Conservation (phyloP, 208 protist genomes). For the Trypanosoma vivax region DNA sequence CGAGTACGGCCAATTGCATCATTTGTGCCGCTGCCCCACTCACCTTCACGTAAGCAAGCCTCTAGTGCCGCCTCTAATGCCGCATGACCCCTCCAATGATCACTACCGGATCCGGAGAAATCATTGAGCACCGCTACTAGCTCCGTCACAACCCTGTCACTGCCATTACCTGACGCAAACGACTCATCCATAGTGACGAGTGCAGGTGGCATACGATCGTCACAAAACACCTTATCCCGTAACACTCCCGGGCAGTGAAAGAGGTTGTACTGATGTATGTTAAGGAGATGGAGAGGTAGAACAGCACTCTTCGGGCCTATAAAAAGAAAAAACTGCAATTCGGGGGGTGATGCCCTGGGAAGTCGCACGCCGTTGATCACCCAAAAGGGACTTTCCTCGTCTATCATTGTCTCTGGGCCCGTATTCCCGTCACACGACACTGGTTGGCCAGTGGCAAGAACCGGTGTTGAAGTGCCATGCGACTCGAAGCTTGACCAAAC, state of each 20-base stretch:
- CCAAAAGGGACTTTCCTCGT: constrained; percentile 23
- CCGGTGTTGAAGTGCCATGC: background rate
- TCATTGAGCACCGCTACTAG: constrained; percentile 15
- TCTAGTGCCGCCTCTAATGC: constrained; percentile 2
- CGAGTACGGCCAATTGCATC: too few relatives aligned
- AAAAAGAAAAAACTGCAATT: constrained; percentile 64
- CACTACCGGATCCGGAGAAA: constrained; percentile 1
- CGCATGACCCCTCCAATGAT: background rate
- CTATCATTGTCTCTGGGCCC: too few relatives aligned
- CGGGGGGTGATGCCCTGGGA: constrained; percentile 11
- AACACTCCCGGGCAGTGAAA: constrained; percentile 50
- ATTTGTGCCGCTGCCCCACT: too few relatives aligned
- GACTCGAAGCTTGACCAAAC: constrained; percentile 26
- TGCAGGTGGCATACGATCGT: background rate
- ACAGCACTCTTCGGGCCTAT: constrained; percentile 35
- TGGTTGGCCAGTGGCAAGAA: too few relatives aligned
- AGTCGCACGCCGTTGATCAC: constrained; percentile 64
- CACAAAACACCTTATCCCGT: constrained; percentile 19
- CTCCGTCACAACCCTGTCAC: background rate
- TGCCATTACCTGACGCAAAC: constrained; percentile 13
- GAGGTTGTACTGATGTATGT: constrained; percentile 62
- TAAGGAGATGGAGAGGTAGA: constrained; percentile 49
- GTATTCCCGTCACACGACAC: too few relatives aligned
- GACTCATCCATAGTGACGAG: constrained; percentile 47
- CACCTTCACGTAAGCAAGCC: background rate